Base-by-base conservation (phyloP, 192 early-diverging fungal genomes). In the Backusella luteola region DNA sequence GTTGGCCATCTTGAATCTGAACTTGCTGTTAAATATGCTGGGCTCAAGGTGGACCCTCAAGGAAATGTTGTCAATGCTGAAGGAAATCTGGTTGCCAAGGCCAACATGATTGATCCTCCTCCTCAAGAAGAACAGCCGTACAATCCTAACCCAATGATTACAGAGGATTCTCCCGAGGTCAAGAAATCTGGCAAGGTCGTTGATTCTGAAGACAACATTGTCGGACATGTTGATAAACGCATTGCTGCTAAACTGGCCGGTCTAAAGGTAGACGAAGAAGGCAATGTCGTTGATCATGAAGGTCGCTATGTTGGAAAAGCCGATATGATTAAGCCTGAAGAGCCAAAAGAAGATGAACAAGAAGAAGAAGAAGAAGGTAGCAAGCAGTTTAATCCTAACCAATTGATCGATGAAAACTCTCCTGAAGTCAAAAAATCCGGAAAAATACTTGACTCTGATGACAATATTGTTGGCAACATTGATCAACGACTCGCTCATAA, bases 1-100 rank as follows among this genome's bases (percentile, higher is more conserved):
- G 44, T 69, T 32, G 75, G 75, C 8, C 42, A 69, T 17, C 34
- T 76, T 6, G 42, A 36, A 17, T 12, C 41, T 23, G 75, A 76
- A 19, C 17, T 42, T 32, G 52, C 41, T 12, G 23, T 23, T 9
- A 38, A 73, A 5, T 52, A 63, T 21, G 70, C 26, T n/a, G 77
- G 66, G 4, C 42, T 73, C 6, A 73, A 44, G 14, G 67, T 79
- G 8, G 73, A 79, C 41, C 46, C 73, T 35, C 32, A 42, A 17
- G 71, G 77, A 36, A 74, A 79, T 23, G 73, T 69, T 23, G 42
- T 76, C 8, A 67, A 76, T 23, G 32, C 69, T 6, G 75, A 69
- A 2, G 75, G 75, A 32, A 39, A 76, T 4, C 9, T 76, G 4
- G 38, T 76, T 32, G 75, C 41, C 17, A 76, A 76, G 7, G 67